Base-by-base conservation (phyloP, 1,284 basidiomycete species). In the Cryptococcus jaspeensis region DNA sequence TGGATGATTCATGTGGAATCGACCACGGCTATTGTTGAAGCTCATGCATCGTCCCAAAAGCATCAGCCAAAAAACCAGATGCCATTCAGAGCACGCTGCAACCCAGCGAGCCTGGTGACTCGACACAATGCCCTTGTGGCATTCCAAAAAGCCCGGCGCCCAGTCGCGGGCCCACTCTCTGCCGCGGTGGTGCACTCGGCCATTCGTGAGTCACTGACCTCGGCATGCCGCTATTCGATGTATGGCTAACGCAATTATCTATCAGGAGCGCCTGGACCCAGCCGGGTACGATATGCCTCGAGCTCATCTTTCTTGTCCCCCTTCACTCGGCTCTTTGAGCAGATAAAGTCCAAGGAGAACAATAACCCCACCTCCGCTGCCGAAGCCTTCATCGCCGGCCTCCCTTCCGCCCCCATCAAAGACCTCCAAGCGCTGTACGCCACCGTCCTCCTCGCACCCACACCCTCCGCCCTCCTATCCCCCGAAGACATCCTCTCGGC, bases 1-100 rank as follows among this genome's bases (percentile, higher is more conserved):
- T 32, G 28, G 28, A 32, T 9, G 28, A 32, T 5, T 32, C 28
- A n/a, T n/a, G n/a, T n/a, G n/a, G n/a, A 32, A 32, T 9, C 28
- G 28, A 5, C 4, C 28, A 32, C 9, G 28, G 28, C 28, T 32
- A 4, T 32, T 32, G 9, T 9, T 32, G 28, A 32, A 32, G 28
- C 28, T 32, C 28, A 32, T 32, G 28, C 28, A 32, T 32, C 28
- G 9, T 32, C 28, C 28, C 4, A 32, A 32, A 32, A 32, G 28
- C 28, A n/a, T n/a, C n/a, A n/a, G n/a, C 28, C 28, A 32, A 32
- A 32, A 32, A 32, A 9, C 28, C 28, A 32, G 35, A 67, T 67
- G 65, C 63, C 65, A 45, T 67, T 63, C 58, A 50, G 61, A 58
- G 65, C 65, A 45, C 60, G 65, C 44, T 58, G 62, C 41, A 50